Evolutionary conservation across 208 protist species (phyloP).

Genomic region (Leishmania guyanensis): DNA sequence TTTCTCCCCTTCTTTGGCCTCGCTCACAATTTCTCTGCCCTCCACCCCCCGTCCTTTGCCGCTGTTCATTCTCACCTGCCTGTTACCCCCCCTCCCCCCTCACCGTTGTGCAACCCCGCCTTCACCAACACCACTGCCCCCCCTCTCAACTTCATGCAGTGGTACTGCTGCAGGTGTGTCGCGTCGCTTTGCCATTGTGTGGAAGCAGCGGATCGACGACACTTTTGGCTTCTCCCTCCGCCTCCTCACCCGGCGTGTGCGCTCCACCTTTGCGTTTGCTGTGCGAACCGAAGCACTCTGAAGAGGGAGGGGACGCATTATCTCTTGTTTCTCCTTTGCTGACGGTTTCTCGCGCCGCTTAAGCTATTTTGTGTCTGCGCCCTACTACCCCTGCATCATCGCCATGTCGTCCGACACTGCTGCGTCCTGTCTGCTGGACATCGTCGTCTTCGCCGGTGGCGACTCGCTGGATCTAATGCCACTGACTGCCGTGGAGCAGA

Average conservation of each 20-base stretch:
- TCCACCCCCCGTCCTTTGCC: neutral
- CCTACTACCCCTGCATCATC: neutral
- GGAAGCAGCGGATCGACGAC: neutral
- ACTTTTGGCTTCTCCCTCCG: neutral
- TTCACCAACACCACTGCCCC: neutral
- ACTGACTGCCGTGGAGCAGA: slow-evolving; percentile 61
- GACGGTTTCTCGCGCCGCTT: neutral
- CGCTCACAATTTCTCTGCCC: neutral
- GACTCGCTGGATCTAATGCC: slow-evolving; percentile 50
- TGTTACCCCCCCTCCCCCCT: neutral
- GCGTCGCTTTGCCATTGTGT: neutral
- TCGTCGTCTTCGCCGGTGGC: slow-evolving; percentile 85
- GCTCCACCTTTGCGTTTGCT: neutral
- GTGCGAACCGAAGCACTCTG: neutral
- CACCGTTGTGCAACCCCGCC: neutral
- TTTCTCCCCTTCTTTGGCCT: neutral
- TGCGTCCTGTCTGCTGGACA: slow-evolving; percentile 59
- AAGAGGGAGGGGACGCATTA: neutral
- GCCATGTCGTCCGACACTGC: slow-evolving; percentile 28
- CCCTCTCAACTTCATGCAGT: neutral
- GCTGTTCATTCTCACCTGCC: neutral
- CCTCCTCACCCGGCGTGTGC: neutral
- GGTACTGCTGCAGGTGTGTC: neutral
- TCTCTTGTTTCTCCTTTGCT: neutral
- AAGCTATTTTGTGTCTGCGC: neutral